These are phyloP conservation scores for Bipolaris cookei DNA, from an alignment of 2,329 filamentous ascomycete species.

Conservation along the genomic window DNA sequence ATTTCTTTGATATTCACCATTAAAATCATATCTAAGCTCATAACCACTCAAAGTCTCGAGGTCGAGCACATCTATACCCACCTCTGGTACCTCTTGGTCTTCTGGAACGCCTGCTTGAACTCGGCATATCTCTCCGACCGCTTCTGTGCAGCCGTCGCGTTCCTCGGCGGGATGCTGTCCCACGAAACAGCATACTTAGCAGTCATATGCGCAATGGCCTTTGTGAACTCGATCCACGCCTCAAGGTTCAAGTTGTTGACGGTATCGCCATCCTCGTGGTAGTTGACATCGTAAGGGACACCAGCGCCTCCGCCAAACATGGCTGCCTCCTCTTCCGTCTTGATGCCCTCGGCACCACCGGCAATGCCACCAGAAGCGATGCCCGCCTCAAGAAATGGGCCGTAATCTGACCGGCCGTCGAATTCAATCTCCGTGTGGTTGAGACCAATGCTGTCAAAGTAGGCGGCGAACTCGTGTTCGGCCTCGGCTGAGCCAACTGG, in stretches of 20 bases:
- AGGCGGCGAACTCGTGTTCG: slow-evolving; percentile 62
- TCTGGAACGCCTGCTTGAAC: slow-evolving; percentile 28
- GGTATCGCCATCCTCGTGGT: slow-evolving; percentile 48
- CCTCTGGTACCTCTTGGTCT: slow-evolving; percentile 31
- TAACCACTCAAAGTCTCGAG: not conserved
- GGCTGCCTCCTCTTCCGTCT: slow-evolving; percentile 69
- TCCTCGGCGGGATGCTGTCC: slow-evolving; percentile 39
- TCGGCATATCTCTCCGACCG: slow-evolving; percentile 26
- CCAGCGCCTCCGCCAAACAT: slow-evolving; percentile 70
- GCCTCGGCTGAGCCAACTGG: slow-evolving; percentile 72
- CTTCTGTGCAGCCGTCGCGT: slow-evolving; percentile 30
- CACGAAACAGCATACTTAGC: slow-evolving; percentile 46
- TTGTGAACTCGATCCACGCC: slow-evolving; percentile 59
- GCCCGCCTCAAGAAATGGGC: slow-evolving; percentile 73
- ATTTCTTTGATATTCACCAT: not conserved
- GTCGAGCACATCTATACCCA: slow-evolving; percentile 21
- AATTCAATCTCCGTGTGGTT: slow-evolving; percentile 72
- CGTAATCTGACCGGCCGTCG: slow-evolving; percentile 81
- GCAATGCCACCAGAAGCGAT: slow-evolving; percentile 79
- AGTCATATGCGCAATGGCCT: slow-evolving; percentile 63
- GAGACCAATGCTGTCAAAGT: slow-evolving; percentile 40
- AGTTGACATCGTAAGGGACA: slow-evolving; percentile 41
- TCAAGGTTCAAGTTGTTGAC: slow-evolving; percentile 44
- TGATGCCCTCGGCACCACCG: slow-evolving; percentile 77
- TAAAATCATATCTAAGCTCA: not conserved